Evolutionary conservation across 2,329 filamentous ascomycete genomes (phyloP).

Genomic region (Phyllosticta capitalensis): DNA sequence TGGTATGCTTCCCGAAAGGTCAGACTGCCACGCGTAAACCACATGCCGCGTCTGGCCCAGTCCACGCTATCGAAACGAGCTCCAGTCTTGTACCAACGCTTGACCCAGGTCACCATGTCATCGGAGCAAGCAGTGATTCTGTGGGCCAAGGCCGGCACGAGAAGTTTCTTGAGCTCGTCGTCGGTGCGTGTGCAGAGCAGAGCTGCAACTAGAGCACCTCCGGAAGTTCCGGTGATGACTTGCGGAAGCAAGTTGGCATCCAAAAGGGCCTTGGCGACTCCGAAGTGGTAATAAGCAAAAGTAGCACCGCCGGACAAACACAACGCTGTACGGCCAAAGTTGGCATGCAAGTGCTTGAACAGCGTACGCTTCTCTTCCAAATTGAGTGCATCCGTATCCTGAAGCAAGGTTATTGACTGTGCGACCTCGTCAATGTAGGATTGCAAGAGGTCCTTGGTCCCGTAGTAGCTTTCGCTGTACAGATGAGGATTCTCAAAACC

Average conservation of each 20-base stretch:
- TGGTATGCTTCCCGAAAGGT: slow-evolving; percentile 94
- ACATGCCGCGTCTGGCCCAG: slow-evolving; percentile 76
- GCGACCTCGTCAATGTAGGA: slow-evolving; percentile 80
- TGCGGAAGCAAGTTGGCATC: slow-evolving; percentile 80
- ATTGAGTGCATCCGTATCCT: slow-evolving; percentile 56
- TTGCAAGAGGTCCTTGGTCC: slow-evolving; percentile 91
- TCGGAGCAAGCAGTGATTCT: slow-evolving; percentile 83
- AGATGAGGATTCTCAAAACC: slow-evolving; percentile 86
- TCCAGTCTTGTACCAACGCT: slow-evolving; percentile 83
- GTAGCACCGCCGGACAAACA: slow-evolving; percentile 89
- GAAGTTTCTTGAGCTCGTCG: slow-evolving; percentile 73
- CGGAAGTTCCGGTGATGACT: slow-evolving; percentile 93
- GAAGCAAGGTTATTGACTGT: slow-evolving; percentile 56
- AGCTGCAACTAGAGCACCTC: slow-evolving; percentile 80
- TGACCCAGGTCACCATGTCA: slow-evolving; percentile 62
- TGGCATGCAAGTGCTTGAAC: slow-evolving; percentile 82
- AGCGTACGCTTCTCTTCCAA: slow-evolving; percentile 66
- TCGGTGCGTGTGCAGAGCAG: slow-evolving; percentile 84
- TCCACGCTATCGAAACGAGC: slow-evolving; percentile 89
- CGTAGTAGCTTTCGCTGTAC: slow-evolving; percentile 97
- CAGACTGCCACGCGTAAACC: slow-evolving; percentile 85
- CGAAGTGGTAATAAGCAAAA: slow-evolving; percentile 96
- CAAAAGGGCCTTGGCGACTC: slow-evolving; percentile 78
- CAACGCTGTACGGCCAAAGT: slow-evolving; percentile 84
- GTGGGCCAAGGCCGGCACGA: slow-evolving; percentile 78